Conservation (phyloP, 2,329 filamentous ascomycete genomes). For the Pezicula neosporulosa region DNA sequence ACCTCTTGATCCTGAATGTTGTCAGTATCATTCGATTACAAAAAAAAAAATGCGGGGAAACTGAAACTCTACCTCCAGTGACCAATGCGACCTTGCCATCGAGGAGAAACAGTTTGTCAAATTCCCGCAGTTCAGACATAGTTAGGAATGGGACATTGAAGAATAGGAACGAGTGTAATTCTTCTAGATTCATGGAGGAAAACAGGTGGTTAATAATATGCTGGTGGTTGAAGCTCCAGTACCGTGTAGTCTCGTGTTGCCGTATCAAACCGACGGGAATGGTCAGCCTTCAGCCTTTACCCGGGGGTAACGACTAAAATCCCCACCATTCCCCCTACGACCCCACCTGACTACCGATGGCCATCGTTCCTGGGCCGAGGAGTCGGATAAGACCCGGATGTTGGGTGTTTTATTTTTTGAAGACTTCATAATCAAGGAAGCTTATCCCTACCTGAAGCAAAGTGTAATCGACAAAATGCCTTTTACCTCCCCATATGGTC, state of each 20-base stretch:
- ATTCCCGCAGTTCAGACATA: constrained; percentile 17
- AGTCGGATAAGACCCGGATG: no score
- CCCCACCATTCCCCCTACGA: not conserved
- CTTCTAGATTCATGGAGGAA: no score
- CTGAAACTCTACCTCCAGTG: constrained; percentile 22
- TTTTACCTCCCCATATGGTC: constrained; percentile 13
- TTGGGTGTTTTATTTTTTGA: not conserved
- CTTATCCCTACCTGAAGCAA: not conserved
- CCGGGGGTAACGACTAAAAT: not conserved
- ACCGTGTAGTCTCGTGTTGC: not conserved
- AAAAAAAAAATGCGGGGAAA: not conserved
- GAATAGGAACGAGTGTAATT: not conserved
- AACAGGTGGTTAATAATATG: no score
- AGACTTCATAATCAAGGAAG: not conserved
- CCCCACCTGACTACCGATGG: not conserved
- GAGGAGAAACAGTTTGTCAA: constrained; percentile 15
- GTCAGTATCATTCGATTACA: not conserved
- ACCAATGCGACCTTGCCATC: constrained; percentile 24
- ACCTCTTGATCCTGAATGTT: constrained; percentile 41
- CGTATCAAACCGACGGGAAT: not conserved
- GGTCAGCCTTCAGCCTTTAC: not conserved
- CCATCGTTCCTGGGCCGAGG: no score
- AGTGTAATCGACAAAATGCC: constrained; percentile 12
- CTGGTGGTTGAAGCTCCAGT: no score
- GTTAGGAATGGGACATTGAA: not conserved